Conservation (phyloP, 2,329 filamentous ascomycete species). For the Chaetomium sp. region DNA sequence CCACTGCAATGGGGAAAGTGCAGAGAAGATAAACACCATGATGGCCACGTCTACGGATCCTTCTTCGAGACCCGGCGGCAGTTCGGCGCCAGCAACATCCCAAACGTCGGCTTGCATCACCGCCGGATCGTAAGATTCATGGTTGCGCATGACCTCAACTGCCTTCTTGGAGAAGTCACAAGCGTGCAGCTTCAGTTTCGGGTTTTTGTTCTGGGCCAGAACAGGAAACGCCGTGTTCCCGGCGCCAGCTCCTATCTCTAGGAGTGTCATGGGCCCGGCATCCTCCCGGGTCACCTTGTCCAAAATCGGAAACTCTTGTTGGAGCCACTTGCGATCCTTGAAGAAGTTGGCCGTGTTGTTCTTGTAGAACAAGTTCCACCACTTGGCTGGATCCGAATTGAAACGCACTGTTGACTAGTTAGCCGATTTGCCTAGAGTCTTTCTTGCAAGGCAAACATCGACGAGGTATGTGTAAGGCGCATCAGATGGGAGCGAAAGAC, state of each 20-base stretch:
- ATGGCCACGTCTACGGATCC: conserved; percentile 88
- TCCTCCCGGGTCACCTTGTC: conserved; percentile 70
- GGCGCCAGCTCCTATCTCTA: conserved; percentile 93
- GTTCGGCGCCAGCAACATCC: conserved; percentile 74
- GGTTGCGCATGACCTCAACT: conserved; percentile 84
- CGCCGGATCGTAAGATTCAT: conserved; percentile 72
- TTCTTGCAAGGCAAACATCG: conserved; percentile 13
- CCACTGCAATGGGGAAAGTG: conserved; percentile 85
- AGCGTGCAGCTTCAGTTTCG: conserved; percentile 79
- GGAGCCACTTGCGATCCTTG: conserved; percentile 97
- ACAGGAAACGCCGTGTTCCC: conserved; percentile 97
- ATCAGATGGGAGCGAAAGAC: conserved; percentile 79
- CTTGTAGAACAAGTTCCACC: conserved; percentile 98
- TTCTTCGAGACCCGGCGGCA: conserved; percentile 76
- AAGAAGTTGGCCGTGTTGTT: conserved; percentile 98
- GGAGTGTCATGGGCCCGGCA: conserved; percentile 68
- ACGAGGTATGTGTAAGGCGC: conserved; percentile 25
- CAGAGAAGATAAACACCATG: conserved; percentile 97
- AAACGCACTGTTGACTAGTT: conserved; percentile 66
- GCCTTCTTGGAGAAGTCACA: conserved; percentile 97
- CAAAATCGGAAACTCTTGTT: conserved; percentile 93
- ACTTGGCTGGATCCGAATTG: conserved; percentile 87
- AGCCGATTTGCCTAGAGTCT: conserved; percentile 38
- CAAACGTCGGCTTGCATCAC: conserved; percentile 89
- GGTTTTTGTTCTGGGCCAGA: conserved; percentile 80